These are phyloP conservation scores for Kurtzmaniella cleridarum DNA, from an alignment of 805 yeast species.

Conservation along the genomic window DNA sequence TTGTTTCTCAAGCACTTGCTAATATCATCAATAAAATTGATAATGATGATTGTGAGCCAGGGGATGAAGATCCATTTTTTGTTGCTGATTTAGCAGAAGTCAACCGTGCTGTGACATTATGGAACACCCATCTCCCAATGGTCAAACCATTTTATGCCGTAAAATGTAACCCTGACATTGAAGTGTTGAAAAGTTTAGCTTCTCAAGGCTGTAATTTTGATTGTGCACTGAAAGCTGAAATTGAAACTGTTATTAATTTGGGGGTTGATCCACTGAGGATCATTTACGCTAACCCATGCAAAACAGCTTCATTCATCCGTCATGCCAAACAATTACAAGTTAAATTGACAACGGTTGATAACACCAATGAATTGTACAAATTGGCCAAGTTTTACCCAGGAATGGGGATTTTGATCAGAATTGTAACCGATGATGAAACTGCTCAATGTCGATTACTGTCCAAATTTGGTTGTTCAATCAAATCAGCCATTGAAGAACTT, in stretches of 20 bases:
- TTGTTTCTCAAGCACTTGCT: slow-evolving; percentile 25
- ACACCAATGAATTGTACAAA: slow-evolving; percentile 77
- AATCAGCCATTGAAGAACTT: slow-evolving; percentile 45
- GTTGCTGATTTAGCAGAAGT: slow-evolving; percentile 82
- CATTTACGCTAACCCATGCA: slow-evolving; percentile 92
- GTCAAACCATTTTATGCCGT: slow-evolving; percentile 91
- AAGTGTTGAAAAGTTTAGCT: slow-evolving; percentile 53
- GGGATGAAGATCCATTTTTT: slow-evolving; percentile 81
- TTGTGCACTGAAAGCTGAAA: slow-evolving; percentile 88
- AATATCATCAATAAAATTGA: slow-evolving; percentile 42
- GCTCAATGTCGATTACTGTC: slow-evolving; percentile 84
- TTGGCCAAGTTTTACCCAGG: slow-evolving; percentile 61
- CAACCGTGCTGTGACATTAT: slow-evolving; percentile 51
- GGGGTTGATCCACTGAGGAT: slow-evolving; percentile 65
- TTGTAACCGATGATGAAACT: slow-evolving; percentile 82
- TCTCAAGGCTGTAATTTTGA: slow-evolving; percentile 74
- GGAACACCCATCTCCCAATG: slow-evolving; percentile 64
- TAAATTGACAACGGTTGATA: slow-evolving; percentile 82
- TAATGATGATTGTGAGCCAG: slow-evolving; percentile 58
- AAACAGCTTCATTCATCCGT: slow-evolving; percentile 75
- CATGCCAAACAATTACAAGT: slow-evolving; percentile 57
- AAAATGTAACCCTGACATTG: slow-evolving; percentile 78
- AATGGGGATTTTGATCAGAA: slow-evolving; percentile 68
- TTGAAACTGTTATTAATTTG: slow-evolving; percentile 54
- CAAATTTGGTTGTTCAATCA: slow-evolving; percentile 79